These are phyloP conservation scores for Uncinocarpus reesii DNA, from an alignment of 2,329 filamentous ascomycete species.

Conservation along the genomic window DNA sequence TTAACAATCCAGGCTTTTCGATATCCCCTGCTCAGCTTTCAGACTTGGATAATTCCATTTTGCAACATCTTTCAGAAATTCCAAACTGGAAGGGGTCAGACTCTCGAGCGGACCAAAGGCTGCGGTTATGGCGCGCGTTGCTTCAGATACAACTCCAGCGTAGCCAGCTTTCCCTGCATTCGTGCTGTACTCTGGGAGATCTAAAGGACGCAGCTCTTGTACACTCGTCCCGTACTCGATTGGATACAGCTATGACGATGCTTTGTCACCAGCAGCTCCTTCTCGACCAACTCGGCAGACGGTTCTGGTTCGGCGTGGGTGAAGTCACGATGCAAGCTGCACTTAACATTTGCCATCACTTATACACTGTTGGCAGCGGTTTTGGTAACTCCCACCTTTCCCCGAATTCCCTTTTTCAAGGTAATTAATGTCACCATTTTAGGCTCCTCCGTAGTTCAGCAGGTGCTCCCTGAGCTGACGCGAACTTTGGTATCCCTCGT, in stretches of 20 bases:
- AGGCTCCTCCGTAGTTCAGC: conserved; percentile 16
- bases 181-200: conserved; percentile 31
- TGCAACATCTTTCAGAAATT: conserved; percentile 26
- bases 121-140: conserved; percentile 26
- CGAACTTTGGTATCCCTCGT: conserved; percentile 16
- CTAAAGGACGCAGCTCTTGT: conserved; percentile 26
- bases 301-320: conserved; percentile 27
- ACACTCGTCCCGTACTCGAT: conserved; percentile 27
- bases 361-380: conserved; percentile 23
- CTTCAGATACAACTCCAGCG: conserved; percentile 30
- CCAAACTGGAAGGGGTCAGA: conserved; percentile 25
- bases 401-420: neutral
- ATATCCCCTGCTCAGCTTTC: conserved; percentile 31
- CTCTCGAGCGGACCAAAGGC: conserved; percentile 25
- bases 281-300: conserved; percentile 24
- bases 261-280: conserved; percentile 29
- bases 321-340: conserved; percentile 32
- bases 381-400: conserved; percentile 19
- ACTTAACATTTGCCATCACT: conserved; percentile 30
- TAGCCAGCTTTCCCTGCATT: conserved; percentile 32
- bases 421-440: neutral
- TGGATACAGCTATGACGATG: conserved; percentile 32
- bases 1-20: conserved; percentile 19
- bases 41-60: conserved; percentile 32
- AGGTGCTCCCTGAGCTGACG: conserved; percentile 13